Evolutionary conservation across 148 eudicot genomes (phyloP).

Genomic region (Nepenthes mirabilis): DNA sequence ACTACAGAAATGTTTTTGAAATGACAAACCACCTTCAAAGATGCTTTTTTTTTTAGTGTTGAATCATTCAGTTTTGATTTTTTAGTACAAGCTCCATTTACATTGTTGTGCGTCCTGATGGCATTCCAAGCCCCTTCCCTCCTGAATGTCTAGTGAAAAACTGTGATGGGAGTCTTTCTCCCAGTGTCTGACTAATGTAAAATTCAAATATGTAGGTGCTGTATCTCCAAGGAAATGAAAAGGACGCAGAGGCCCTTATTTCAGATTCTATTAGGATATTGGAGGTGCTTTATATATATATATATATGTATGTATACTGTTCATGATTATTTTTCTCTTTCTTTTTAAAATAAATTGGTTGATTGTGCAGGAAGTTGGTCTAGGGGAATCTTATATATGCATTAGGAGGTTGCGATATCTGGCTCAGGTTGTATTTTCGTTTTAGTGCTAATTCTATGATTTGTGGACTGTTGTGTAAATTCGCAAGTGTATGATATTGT

Average conservation of each 20-base stretch:
- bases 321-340: not conserved
- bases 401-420: conserved; percentile 70
- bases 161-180: not conserved
- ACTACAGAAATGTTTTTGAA: too few species aligned
- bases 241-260: conserved; percentile 65
- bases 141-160: too few species aligned
- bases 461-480: too few species aligned
- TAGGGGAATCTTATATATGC: conserved; percentile 63
- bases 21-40: too few species aligned
- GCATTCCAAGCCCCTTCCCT: too few species aligned
- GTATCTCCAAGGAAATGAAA: conserved; percentile 59
- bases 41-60: too few species aligned
- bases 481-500: too few species aligned
- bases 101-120: too few species aligned
- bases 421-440: conserved; percentile 42
- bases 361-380: conserved; percentile 62
- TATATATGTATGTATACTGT: not conserved
- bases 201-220: conserved; percentile 39
- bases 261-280: conserved; percentile 61
- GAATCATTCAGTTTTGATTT: too few species aligned
- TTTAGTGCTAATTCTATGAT: not conserved
- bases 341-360: not conserved
- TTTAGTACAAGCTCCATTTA: too few species aligned
- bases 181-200: not conserved
- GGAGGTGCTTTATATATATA: conserved; percentile 35